These are phyloP conservation scores for Moelleriella libera DNA, from an alignment of 2,329 filamentous ascomycete genomes.

Conservation along the genomic window DNA sequence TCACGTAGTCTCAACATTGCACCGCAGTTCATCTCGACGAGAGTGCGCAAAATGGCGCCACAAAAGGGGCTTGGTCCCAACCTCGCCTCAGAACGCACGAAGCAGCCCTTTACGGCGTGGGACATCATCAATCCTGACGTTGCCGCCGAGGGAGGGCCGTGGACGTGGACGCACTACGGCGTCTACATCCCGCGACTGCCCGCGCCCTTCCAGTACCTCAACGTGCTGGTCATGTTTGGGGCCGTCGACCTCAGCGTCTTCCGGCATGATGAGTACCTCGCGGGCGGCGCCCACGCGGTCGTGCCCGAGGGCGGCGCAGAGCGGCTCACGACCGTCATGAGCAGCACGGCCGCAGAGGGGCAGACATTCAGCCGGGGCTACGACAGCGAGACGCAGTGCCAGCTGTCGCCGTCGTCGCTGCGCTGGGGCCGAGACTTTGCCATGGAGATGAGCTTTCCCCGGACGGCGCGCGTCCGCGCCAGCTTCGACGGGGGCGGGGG, in stretches of 20 bases:
- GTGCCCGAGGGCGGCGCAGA: neutral
- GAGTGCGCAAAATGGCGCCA: neutral
- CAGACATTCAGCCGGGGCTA: neutral
- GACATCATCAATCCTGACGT: neutral
- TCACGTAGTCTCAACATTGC: too few species aligned
- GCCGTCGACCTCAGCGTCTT: conserved; percentile 1
- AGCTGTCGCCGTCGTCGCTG: neutral
- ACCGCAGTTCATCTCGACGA: neutral
- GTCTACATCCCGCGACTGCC: neutral
- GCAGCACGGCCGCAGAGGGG: neutral
- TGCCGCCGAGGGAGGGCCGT: neutral
- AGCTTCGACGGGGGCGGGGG: neutral
- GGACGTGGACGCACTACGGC: neutral
- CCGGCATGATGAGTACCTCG: neutral
- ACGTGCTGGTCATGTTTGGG: neutral
- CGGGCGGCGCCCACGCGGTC: neutral
- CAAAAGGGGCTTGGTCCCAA: neutral
- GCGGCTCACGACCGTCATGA: neutral
- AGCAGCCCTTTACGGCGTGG: neutral
- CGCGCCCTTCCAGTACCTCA: neutral
- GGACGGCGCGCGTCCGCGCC: neutral
- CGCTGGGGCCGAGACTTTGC: neutral
- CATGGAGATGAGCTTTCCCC: neutral
- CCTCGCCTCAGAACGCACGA: neutral
- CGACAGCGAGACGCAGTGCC: neutral